These are phyloP conservation scores for Kazachstania taianensis DNA, from an alignment of 805 yeast genomes.

Conservation along the genomic window DNA sequence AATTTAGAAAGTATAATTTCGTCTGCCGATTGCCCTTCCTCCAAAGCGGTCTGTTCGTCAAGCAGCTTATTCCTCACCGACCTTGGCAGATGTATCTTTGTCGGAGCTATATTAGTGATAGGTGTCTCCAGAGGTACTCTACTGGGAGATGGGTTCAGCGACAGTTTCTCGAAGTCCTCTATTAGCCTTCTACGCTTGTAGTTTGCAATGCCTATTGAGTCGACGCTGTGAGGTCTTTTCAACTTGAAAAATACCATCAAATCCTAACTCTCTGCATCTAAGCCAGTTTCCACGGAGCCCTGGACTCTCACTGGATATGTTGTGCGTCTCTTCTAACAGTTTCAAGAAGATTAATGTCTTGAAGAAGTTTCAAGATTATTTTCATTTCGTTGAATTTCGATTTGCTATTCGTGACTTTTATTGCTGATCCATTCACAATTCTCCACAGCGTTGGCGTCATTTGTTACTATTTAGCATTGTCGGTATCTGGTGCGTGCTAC, in stretches of 20 bases:
- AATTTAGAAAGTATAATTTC: conserved; percentile 17
- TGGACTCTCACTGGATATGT: no score
- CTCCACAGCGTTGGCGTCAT: no score
- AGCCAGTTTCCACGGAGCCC: no score
- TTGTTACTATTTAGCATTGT: no score
- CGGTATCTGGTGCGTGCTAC: no score
- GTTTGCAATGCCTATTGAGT: background rate
- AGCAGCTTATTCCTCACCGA: conserved; percentile 5
- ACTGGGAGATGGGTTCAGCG: conserved; percentile 6
- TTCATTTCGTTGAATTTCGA: no score
- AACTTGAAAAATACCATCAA: conserved; percentile 11
- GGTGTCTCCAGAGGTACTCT: background rate
- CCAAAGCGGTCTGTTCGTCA: background rate
- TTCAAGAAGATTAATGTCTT: no score
- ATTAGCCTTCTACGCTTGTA: conserved; percentile 25
- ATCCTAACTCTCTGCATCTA: background rate
- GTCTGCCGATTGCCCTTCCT: conserved; percentile 1
- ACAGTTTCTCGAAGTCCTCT: conserved; percentile 26
- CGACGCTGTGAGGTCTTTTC: conserved; percentile 18
- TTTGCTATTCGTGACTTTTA: no score
- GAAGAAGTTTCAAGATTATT: no score
- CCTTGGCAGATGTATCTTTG: conserved; percentile 6
- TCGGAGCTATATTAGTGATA: conserved; percentile 4
- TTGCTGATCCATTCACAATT: no score
- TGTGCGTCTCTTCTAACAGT: no score